phyloP scores from a whole-genome alignment of 371 early-diverging fungal genomes.

The Mortierella sp. region DNA sequence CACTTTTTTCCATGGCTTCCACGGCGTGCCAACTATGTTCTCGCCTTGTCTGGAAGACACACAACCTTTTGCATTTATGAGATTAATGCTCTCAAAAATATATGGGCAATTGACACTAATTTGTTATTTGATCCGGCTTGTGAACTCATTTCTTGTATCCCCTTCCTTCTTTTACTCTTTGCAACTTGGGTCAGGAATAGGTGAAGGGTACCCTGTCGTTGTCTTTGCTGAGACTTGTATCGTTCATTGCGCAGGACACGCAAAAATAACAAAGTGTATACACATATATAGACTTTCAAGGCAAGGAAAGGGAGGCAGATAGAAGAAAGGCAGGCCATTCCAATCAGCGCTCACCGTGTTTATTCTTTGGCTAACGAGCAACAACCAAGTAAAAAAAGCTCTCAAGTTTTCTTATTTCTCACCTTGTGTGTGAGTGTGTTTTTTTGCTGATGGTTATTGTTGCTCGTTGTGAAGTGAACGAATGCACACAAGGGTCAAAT shows the following conservation, averaged over 20 bases:
- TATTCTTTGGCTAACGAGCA: not conserved
- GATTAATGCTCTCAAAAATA: slow-evolving; percentile 7
- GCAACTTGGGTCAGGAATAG: not conserved
- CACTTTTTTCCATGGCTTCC: not conserved
- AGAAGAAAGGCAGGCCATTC: not conserved
- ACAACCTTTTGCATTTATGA: not conserved
- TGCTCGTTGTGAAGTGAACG: slow-evolving; percentile 5
- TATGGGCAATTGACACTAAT: not conserved
- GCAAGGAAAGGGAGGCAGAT: not conserved
- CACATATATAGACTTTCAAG: too few species aligned
- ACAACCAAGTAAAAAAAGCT: not conserved
- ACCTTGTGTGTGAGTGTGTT: not conserved
- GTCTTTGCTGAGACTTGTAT: not conserved
- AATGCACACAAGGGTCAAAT: not conserved
- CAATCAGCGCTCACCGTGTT: not conserved
- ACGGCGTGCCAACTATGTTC: not conserved
- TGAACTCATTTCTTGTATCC: not conserved
- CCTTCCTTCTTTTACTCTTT: not conserved
- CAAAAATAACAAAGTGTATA: too few species aligned
- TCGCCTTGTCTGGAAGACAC: not conserved
- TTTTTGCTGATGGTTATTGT: not conserved
- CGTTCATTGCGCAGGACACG: too few species aligned
- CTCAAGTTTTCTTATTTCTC: slow-evolving; percentile 9
- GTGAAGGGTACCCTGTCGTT: not conserved
- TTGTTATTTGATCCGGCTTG: slow-evolving; percentile 10